Conservation (phyloP, 179 eudicot species). For the Silene noctiflora region DNA sequence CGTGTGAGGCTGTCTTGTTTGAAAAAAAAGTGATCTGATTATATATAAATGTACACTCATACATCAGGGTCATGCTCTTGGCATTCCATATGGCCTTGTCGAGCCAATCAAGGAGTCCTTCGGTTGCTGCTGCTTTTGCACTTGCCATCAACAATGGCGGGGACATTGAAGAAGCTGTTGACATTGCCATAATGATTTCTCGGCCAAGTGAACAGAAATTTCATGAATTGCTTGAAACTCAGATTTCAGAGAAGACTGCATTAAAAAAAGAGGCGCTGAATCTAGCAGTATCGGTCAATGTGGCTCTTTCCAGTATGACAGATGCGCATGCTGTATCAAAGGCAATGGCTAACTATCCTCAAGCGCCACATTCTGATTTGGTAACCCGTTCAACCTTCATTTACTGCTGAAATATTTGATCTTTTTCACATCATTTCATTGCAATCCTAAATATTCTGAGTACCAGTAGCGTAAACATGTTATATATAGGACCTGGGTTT, state of each 20-base stretch:
- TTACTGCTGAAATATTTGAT: neutral
- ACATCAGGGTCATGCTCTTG: constrained; percentile 67
- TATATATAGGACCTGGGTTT: neutral
- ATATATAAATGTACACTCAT: neutral
- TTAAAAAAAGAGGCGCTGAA: constrained; percentile 45
- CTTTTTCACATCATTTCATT: neutral
- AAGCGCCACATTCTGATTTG: constrained; percentile 78
- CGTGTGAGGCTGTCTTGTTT: neutral
- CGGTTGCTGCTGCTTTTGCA: constrained; percentile 69
- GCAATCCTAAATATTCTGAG: neutral
- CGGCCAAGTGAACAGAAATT: constrained; percentile 48
- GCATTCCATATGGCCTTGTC: constrained; percentile 77
- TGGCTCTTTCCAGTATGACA: constrained; percentile 56
- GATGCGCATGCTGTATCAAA: constrained; percentile 56
- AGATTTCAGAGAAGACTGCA: constrained; percentile 23
- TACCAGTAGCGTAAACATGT: neutral
- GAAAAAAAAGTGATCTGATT: neutral
- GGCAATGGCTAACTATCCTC: constrained; percentile 69
- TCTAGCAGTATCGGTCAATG: constrained; percentile 49
- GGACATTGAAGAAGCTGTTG: constrained; percentile 60
- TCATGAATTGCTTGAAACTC: constrained; percentile 50
- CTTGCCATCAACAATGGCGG: constrained; percentile 87
- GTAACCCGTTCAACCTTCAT: constrained; percentile 33
- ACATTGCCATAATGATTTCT: constrained; percentile 49
- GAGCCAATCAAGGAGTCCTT: constrained; percentile 60